phyloP scores from a whole-genome alignment of 2,329 filamentous ascomycete genomes.

The Cladosporium sp. region DNA sequence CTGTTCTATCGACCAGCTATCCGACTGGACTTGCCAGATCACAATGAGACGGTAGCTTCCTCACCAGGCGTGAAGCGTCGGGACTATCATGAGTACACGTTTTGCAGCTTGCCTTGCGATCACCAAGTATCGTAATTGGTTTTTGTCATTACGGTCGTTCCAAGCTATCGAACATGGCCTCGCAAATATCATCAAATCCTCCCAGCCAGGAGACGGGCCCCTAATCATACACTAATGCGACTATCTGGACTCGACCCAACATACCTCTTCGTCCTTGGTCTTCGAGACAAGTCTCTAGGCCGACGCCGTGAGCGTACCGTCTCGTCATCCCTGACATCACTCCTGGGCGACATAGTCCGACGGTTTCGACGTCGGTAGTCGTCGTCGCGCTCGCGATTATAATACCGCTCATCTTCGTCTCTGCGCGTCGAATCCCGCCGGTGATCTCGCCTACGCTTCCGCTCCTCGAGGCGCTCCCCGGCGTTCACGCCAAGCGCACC shows the following conservation, averaged over 20 bases:
- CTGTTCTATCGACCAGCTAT: too few relatives aligned
- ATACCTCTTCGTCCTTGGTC: slow-evolving; percentile 5
- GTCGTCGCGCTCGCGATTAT: not conserved
- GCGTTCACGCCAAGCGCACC: slow-evolving; percentile 10
- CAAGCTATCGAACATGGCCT: too few relatives aligned
- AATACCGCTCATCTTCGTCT: not conserved
- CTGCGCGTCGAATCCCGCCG: not conserved
- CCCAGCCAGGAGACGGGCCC: too few relatives aligned
- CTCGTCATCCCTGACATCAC: not conserved
- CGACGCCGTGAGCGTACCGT: slow-evolving; percentile 37
- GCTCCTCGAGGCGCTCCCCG: slow-evolving; percentile 8
- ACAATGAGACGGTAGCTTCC: too few relatives aligned
- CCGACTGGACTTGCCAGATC: too few relatives aligned
- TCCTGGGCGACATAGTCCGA: not conserved
- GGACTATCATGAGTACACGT: too few relatives aligned
- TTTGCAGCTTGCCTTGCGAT: too few relatives aligned
- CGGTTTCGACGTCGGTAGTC: not conserved
- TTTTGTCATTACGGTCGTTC: too few relatives aligned
- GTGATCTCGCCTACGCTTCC: not conserved
- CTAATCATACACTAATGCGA: not conserved
- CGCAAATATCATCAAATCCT: too few relatives aligned
- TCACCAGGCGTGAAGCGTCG: too few relatives aligned
- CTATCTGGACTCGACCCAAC: slow-evolving; percentile 5
- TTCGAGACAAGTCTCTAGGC: slow-evolving; percentile 46
- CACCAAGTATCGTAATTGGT: too few relatives aligned